Base-by-base conservation (phyloP, 371 early-diverging fungal genomes). In the Polyrhizophydium stewartii region DNA sequence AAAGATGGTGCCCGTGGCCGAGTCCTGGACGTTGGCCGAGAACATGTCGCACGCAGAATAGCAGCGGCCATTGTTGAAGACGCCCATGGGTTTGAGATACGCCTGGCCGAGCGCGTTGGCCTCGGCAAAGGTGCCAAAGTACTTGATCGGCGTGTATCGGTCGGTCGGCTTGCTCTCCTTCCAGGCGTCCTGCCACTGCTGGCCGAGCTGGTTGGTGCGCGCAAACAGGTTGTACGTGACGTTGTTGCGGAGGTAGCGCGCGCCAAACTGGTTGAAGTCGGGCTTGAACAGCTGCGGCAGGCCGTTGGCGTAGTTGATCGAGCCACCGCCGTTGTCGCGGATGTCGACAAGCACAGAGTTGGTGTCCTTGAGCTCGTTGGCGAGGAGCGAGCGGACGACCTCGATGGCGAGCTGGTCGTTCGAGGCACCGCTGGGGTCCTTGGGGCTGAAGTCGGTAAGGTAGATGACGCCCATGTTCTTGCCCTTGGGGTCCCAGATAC, bases 1-100 rank as follows among this genome's bases (percentile, higher is more conserved):
- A 57, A 63, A 64, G n/a, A 71, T 58, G 19, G 46, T 32, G 32
- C 32, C 68, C 13, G 50, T 37, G n/a, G 19, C 60, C 37, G 58
- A 60, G 56, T 67, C 64, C 62, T 70, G 67, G 49, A 71, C 60
- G 43, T 56, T 43, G 21, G 64, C 63, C 17, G 55, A 40, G 35
- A 71, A 58, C 32, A 59, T 63, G 56, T 71, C 71, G 51, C 71
- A 71, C 1, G 68, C 57, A 19, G 68, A 67, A 52, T 64, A 71
- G 62, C 71, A 71, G 28, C 32, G 21, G 43, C 58, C 71, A 40
- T 67, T 40, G 49, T 22, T 67, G 51, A 64, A 40, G 38, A 71
- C 17, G 31, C 46, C 71, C 22, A 64, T 65, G 21, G 71, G 71
- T 53, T 65, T 66, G 28, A 64, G 28, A 50, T 64, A 67, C 10